Conservation (phyloP, 2,329 filamentous ascomycete species). For the Rhynchosporium graminicola region DNA sequence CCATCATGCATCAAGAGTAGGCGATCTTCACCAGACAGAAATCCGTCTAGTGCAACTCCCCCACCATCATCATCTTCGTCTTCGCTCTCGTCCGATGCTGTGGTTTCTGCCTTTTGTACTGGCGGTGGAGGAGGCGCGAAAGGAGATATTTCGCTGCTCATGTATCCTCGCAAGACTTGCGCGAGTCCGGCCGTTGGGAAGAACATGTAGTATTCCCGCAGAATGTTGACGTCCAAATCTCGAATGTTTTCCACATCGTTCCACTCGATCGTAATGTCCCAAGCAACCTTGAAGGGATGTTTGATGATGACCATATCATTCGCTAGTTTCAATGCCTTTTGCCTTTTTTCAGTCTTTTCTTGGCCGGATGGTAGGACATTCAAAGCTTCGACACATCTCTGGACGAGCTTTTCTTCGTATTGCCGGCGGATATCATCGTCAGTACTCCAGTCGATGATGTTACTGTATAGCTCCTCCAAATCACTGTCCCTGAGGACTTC, state of each 20-base stretch:
- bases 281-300: slow-evolving; percentile 84
- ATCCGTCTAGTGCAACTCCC: slow-evolving; percentile 54
- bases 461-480: slow-evolving; percentile 77
- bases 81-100: slow-evolving; percentile 53
- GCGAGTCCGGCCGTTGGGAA: slow-evolving; percentile 84
- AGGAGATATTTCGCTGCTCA: slow-evolving; percentile 81
- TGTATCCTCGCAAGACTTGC: slow-evolving; percentile 78
- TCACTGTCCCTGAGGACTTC: slow-evolving; percentile 78
- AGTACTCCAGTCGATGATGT: slow-evolving; percentile 85
- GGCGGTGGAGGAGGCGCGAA: slow-evolving; percentile 51
- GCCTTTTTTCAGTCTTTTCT: slow-evolving; percentile 69
- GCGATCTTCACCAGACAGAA: slow-evolving; percentile 74
- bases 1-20: slow-evolving; percentile 79
- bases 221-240: slow-evolving; percentile 76
- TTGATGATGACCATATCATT: slow-evolving; percentile 96
- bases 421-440: slow-evolving; percentile 82
- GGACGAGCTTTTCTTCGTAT: slow-evolving; percentile 88
- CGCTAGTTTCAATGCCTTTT: slow-evolving; percentile 74
- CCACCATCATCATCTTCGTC: slow-evolving; percentile 56
- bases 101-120: slow-evolving; percentile 36
- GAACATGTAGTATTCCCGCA: slow-evolving; percentile 77
- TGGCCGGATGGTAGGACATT: slow-evolving; percentile 63
- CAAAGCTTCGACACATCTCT: slow-evolving; percentile 77
- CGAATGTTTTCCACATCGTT: slow-evolving; percentile 72
- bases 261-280: slow-evolving; percentile 91